Conservation (phyloP, 2,329 filamentous ascomycete species). For the Ambrosiella cleistominuta region DNA sequence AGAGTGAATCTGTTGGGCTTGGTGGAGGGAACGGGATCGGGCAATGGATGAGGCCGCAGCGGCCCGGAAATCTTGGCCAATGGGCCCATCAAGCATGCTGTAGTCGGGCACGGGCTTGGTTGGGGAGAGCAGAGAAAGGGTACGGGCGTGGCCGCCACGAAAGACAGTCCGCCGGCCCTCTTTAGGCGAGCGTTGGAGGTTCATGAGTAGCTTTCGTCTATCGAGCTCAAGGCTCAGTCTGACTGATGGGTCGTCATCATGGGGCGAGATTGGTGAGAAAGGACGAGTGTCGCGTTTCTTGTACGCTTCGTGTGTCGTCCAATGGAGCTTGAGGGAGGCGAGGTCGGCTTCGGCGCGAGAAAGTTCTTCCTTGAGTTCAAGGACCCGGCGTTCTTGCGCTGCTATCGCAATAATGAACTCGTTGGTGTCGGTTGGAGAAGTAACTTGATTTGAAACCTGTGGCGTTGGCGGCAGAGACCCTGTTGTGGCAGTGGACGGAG, state of each 20-base stretch:
- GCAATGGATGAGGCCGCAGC: slow-evolving; percentile 16
- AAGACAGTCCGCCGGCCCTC: slow-evolving; percentile 44
- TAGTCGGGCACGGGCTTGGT: slow-evolving; percentile 30
- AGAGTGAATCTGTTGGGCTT: slow-evolving; percentile 9
- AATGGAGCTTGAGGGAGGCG: slow-evolving; percentile 62
- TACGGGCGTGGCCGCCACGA: slow-evolving; percentile 43
- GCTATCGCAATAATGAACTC: slow-evolving; percentile 79
- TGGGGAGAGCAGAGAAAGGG: slow-evolving; percentile 69
- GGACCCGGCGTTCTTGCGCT: slow-evolving; percentile 72
- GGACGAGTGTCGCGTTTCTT: slow-evolving; percentile 50
- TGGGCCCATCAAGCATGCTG: slow-evolving; percentile 26
- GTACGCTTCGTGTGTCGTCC: slow-evolving; percentile 57
- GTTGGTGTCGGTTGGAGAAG: slow-evolving; percentile 32
- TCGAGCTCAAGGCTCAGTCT: slow-evolving; percentile 47
- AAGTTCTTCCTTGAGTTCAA: slow-evolving; percentile 87
- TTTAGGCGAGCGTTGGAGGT: slow-evolving; percentile 27
- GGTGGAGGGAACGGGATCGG: slow-evolving; percentile 9
- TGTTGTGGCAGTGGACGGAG: slow-evolving; percentile 19
- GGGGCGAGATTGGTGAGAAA: slow-evolving; percentile 14
- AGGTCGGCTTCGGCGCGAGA: slow-evolving; percentile 64
- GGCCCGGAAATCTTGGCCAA: slow-evolving; percentile 24
- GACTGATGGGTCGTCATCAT: slow-evolving; percentile 24
- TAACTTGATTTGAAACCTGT: slow-evolving; percentile 24
- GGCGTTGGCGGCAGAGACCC: slow-evolving; percentile 23
- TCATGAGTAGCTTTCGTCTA: slow-evolving; percentile 50